A percentile compares a stretch with the other conserved stretches of the same genome.
phyloP scores from a whole-genome alignment of 805 yeast genomes.

The Monosporozyma aquatica region DNA sequence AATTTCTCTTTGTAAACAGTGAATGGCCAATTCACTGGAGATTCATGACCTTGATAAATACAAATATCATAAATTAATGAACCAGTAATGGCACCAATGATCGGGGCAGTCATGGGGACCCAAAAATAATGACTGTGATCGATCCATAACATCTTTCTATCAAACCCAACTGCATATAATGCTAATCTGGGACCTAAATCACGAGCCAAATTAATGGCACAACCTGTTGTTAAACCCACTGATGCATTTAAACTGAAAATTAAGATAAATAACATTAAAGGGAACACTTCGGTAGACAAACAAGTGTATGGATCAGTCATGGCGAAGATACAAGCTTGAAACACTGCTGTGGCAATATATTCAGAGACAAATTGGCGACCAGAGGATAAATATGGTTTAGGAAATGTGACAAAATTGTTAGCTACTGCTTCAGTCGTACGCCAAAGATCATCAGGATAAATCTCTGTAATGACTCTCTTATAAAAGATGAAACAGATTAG shows the following conservation, averaged over 20 bases:
- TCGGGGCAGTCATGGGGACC: conserved; percentile 46
- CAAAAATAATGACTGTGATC: conserved; percentile 39
- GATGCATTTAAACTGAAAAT: conserved; percentile 40
- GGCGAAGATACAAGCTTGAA: conserved; percentile 41
- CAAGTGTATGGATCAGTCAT: conserved; percentile 44
- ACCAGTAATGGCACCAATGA: conserved; percentile 40
- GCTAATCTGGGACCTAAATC: conserved; percentile 48
- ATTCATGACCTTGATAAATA: conserved; percentile 43
- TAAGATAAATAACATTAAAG: conserved; percentile 38
- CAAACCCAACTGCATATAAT: conserved; percentile 39
- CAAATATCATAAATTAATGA: conserved; percentile 44
- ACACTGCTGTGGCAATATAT: conserved; percentile 36
- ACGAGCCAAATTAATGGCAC: conserved; percentile 46
- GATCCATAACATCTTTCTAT: conserved; percentile 33
- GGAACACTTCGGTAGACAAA: conserved; percentile 38
- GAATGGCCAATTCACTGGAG: conserved; percentile 40
- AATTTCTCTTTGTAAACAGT: conserved; percentile 11
- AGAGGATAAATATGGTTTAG: conserved; percentile 33
- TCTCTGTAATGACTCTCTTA: conserved; percentile 29
- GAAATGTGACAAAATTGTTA: conserved; percentile 40
- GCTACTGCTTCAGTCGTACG: conserved; percentile 29
- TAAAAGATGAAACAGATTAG: conserved; percentile 39
- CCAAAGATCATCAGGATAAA: conserved; percentile 24
- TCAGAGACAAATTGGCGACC: conserved; percentile 42
- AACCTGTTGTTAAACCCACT: conserved; percentile 45